Evolutionary conservation across 768 basidiomycete species (phyloP), one percentile per base, ranked within the genome.

Genomic region (Agaricus subrufescens): DNA sequence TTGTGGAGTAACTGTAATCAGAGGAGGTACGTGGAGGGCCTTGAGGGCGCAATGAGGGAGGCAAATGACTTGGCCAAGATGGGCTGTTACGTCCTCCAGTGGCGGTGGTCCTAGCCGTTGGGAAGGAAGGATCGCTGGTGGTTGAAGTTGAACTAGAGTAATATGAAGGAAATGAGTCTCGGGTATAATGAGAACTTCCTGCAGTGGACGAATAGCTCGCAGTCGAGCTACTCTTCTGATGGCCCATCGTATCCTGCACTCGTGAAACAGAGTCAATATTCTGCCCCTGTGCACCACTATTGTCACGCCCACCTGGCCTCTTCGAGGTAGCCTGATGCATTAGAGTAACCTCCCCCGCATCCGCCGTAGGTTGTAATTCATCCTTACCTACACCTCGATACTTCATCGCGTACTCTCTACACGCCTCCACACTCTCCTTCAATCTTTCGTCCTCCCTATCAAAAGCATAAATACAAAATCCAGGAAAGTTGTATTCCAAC

Each of bases 401-500:
- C 55, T 75, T 75, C 58, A 84, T 54, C 15, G 85, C 87, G 66
- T 89, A 90, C 40, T 73, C 76, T 62, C 86, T 70, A 65, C 87
- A 89, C 46, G 83, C 85, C 56, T 87, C 84, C 56, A 75, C 70
- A 66, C 87, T 89, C 66, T 76, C 70, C 59, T 67, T 71, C 54
- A 90, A 66, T 65, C 67, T 75, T 25, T 80, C 75, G 60, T 89
- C 85, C 52, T 79, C 79, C 42, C 75, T 70, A 59, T 80, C 77
- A 64, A 82, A 72, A 31, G 82, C 83, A 50, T 76, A 64, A 19
- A 91, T 74, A 34, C 61, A 67, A 56, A 91, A 75, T 2, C 84
- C 85, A 19, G 81, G 74, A 65, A 94, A 91, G 64, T 94, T 93
- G 63, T 78, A 77, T 69, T 89, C 84, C 50, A 94, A 65, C 27